Evolutionary conservation across 345 rosid species (phyloP), one percentile per base, ranked within the genome.

Genomic region (Boechera stricta): DNA sequence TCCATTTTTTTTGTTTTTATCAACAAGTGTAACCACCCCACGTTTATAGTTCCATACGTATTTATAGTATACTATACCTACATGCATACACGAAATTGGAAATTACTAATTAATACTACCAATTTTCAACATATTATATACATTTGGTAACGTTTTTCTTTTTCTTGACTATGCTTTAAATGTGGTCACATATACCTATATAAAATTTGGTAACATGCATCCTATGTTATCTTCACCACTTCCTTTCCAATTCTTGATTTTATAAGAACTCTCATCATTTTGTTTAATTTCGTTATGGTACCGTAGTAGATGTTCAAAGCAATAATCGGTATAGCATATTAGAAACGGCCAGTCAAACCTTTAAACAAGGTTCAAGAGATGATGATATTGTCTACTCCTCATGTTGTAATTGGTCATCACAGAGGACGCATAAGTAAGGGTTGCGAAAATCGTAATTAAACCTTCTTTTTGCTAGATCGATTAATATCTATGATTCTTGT

Each of bases 81-180:
- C 15, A 35, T 9, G 29, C 64, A 35, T 59, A 59, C 13, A 61
- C n/a, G n/a, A 38, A 38, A 61, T 1, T 36, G 64, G 41, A 18
- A 16, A 49, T 49, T 16, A 56, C 12, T 10, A 4, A 5, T 5
- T 33, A 35, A 35, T 18, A 18, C n/a, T 0, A 12, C 12, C 15
- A 35, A 21, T 33, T 9, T 60, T 36, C 9, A 61, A 39, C 24
- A 24, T 62, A 26, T 6, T 24, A 41, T 41, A 7, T 28, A 28
- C 57, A 41, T 24, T 62, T 62, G 51, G 67, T 62, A 62, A 62
- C 6, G 7, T 12, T 41, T 24, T 62, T 41, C 38, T 21, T 12
- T 21, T 7, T 12, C 8, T 24, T 62, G 67, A 62, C 67, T 41
- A 62, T 3, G 67, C 6, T 15, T 28, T 29, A 13, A 15, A 32